Conservation (phyloP, 2,329 filamentous ascomycete genomes). For the Ceratocystis ficicola region DNA sequence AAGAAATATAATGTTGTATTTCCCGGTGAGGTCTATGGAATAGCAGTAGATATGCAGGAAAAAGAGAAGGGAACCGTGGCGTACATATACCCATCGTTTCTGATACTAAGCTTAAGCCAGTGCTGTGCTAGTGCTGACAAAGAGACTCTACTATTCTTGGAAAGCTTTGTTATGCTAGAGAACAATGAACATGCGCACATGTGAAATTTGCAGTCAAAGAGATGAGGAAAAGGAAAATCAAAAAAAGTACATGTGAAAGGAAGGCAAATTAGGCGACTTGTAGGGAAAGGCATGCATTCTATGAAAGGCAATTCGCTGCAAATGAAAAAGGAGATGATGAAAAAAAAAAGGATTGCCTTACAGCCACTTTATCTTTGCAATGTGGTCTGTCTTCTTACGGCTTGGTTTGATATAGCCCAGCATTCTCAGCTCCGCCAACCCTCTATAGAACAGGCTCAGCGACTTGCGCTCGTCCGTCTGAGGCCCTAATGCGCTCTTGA, state of each 20-base stretch:
- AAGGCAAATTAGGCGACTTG: neutral
- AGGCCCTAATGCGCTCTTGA: slow-evolving; percentile 48
- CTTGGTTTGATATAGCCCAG: slow-evolving; percentile 82
- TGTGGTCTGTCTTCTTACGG: slow-evolving; percentile 82
- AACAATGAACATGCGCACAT: too few species aligned
- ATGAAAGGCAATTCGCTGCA: neutral
- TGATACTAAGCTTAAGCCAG: too few species aligned
- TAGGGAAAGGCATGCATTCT: neutral
- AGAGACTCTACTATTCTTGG: neutral
- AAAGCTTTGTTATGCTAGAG: too few species aligned
- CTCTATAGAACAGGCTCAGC: slow-evolving; percentile 71
- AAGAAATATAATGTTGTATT: too few species aligned
- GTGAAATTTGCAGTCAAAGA: too few species aligned
- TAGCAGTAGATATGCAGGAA: too few species aligned
- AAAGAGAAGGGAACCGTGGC: too few species aligned
- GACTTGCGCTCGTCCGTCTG: slow-evolving; percentile 40
- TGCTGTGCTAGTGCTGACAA: neutral
- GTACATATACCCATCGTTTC: too few species aligned
- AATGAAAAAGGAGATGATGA: neutral
- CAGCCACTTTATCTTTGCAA: slow-evolving; percentile 80
- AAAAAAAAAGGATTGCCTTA: slow-evolving; percentile 26
- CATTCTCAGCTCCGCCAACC: slow-evolving; percentile 69
- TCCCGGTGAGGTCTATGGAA: too few species aligned
- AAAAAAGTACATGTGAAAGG: neutral
- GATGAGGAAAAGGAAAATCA: neutral